Evolutionary conservation across 495 filamentous ascomycete species (phyloP), one percentile per base, ranked within the genome.

Genomic region (Peziza echinospora): DNA sequence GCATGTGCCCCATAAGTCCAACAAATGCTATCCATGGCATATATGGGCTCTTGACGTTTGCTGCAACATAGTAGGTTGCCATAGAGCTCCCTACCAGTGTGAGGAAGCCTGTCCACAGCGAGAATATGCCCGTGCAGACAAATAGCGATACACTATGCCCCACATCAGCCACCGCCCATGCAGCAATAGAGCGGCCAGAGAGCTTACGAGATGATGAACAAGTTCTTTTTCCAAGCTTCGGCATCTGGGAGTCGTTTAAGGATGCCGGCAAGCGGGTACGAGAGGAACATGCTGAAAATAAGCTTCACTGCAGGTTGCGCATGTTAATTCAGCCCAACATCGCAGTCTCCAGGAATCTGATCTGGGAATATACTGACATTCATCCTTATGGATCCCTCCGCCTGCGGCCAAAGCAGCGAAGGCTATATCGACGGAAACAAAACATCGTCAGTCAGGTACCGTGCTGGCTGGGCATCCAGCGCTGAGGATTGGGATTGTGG

Each of bases 11-110:
- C 91, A 97, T 97, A 46, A 91, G 58, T 63, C 87, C 94, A 46
- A 83, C 71, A 62, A 97, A 96, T 41, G 76, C 84, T 39, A 93
- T 73, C 89, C 89, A 97, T 65, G 91, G 91, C 89, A 97, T 97
- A 63, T 85, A 82, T 3, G 84, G 82, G n/a, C 84, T 84, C 43
- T 82, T 70, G 17, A 96, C 65, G 59, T 80, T 89, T 53, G 75
- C 71, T 44, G 89, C 78, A 53, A 96, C 92, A 47, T 69, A 65
- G 60, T 96, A 96, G 24, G 82, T 72, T 26, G 73, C 87, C 21
- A 67, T 71, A 0, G 89, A 73, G 55, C 79, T 82, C 54, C 91
- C 75, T 26, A 83, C 57, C 17, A 97, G 62, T 1, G 85, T 93
- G 24, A 73, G 71, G 22, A 91, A 63, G 37, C 89, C 89, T 63